Evolutionary conservation across 805 yeast species (phyloP), one percentile per base, ranked within the genome.

Genomic region (Dipodascus albidus): DNA sequence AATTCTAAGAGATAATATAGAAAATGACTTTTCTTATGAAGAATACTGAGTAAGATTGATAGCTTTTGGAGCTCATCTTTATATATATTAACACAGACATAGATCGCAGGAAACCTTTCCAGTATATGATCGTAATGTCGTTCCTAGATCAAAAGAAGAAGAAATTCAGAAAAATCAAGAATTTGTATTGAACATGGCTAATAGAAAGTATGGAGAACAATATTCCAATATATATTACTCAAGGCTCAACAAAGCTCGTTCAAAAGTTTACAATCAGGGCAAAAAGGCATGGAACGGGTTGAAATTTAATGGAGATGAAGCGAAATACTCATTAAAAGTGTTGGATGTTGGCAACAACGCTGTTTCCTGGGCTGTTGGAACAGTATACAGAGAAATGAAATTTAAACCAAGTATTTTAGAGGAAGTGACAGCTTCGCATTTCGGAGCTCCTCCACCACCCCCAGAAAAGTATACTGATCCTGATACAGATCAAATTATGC

Each of bases 311-410:
- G 62, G 57, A 22, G 78, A 63, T 62, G 70, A 69, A 44, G 77
- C 69, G 57, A 72, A 66, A 59, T 73, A 62, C 57, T 71, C 65
- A 50, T 70, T 66, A 61, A 80, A 73, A 66, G 78, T 81, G 1
- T 68, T 88, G 55, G 95, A 87, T 60, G 79, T 87, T 6, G 68
- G 71, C 9, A 74, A 77, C 31, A 79, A 81, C 54, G 74, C 78
- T 55, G 75, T 84, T 19, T 77, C 87, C 57, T 93, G 91, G 91
- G 81, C 88, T 11, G 74, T 84, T 23, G 99, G 99, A 1, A 87
- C 97, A 0, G 75, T 90, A 0, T 88, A 84, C 62, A 77, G 87
- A 61, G 96, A 90, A 56, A 76, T 87, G 82, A 81, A 81, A 62
- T 80, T 80, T 62, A 93, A 93, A 64, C 89, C 96, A 2, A 85